These are phyloP conservation scores for Naganishia sp. DNA, from an alignment of 1,284 basidiomycete genomes.

Conservation along the genomic window DNA sequence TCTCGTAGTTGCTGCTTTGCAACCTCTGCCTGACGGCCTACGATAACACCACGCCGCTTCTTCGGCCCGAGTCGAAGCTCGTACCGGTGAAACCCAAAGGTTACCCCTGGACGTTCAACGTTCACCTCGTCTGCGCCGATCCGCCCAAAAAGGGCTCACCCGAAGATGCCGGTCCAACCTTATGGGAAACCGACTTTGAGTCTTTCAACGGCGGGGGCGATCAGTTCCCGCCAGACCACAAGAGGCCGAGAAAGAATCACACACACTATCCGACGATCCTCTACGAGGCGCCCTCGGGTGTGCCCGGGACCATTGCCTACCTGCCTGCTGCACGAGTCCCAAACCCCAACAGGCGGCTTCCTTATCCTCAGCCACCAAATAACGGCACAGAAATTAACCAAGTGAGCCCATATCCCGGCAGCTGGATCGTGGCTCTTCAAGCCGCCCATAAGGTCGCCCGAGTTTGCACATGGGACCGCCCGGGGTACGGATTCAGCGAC, in stretches of 20 bases:
- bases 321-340: constrained; percentile 45
- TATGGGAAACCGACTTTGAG: background rate
- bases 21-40: constrained; percentile 48
- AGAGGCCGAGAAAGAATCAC: constrained; percentile 30
- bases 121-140: constrained; percentile 47
- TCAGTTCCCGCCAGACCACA: constrained; percentile 33
- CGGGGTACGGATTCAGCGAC: constrained; percentile 50
- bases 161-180: constrained; percentile 32
- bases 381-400: constrained; percentile 34
- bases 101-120: constrained; percentile 41
- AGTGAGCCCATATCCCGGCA: constrained; percentile 39
- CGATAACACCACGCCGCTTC: constrained; percentile 42
- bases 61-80: constrained; percentile 39
- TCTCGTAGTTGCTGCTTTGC: constrained; percentile 43
- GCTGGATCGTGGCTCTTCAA: constrained; percentile 48
- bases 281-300: constrained; percentile 48
- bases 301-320: constrained; percentile 47
- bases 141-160: constrained; percentile 28
- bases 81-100: constrained; percentile 39
- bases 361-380: constrained; percentile 39
- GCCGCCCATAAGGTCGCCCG: constrained; percentile 42
- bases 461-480: constrained; percentile 50
- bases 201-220: constrained; percentile 2
- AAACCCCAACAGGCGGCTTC: constrained; percentile 44
- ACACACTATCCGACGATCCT: constrained; percentile 43